phyloP scores from a whole-genome alignment of 192 early-diverging fungal genomes.

The Fimicolochytrium jonesii region DNA sequence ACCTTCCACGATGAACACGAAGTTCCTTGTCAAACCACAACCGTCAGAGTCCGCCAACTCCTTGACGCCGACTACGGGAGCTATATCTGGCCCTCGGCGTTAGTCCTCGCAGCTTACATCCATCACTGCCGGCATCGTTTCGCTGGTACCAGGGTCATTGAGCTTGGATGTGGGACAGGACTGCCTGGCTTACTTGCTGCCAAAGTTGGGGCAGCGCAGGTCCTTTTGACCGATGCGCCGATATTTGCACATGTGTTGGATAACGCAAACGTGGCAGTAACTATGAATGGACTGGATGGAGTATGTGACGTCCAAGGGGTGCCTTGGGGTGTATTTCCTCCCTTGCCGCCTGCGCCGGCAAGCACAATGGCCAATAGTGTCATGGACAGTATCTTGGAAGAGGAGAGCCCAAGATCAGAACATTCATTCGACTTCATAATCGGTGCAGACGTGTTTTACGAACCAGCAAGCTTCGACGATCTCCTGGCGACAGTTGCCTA shows the following conservation, averaged over 20 bases:
- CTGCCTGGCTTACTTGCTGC: slow-evolving; percentile 54
- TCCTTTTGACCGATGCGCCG: slow-evolving; percentile 23
- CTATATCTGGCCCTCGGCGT: slow-evolving; percentile 70
- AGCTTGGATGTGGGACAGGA: slow-evolving; percentile 64
- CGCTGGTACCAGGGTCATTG: slow-evolving; percentile 22
- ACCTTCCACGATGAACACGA: neutral
- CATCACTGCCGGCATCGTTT: slow-evolving; percentile 24
- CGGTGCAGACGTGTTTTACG: slow-evolving; percentile 47
- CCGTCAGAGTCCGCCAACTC: slow-evolving; percentile 30
- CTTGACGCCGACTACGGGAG: slow-evolving; percentile 56
- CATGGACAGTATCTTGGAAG: neutral
- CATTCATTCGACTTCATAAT: slow-evolving; percentile 31
- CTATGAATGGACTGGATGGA: slow-evolving; percentile 17
- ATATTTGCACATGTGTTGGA: slow-evolving; percentile 32
- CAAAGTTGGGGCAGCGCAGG: slow-evolving; percentile 8
- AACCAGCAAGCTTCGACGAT: slow-evolving; percentile 54
- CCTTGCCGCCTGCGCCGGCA: neutral
- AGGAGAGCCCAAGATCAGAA: too few species aligned
- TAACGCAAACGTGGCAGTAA: slow-evolving; percentile 8
- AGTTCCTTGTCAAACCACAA: neutral
- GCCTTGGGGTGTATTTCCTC: slow-evolving; percentile 22
- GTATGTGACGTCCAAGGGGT: neutral
- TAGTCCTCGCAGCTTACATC: slow-evolving; percentile 62
- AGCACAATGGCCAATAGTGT: neutral
- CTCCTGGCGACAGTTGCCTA: slow-evolving; percentile 57